Conservation (phyloP, 192 early-diverging fungal genomes). For the Podila epicladia region DNA sequence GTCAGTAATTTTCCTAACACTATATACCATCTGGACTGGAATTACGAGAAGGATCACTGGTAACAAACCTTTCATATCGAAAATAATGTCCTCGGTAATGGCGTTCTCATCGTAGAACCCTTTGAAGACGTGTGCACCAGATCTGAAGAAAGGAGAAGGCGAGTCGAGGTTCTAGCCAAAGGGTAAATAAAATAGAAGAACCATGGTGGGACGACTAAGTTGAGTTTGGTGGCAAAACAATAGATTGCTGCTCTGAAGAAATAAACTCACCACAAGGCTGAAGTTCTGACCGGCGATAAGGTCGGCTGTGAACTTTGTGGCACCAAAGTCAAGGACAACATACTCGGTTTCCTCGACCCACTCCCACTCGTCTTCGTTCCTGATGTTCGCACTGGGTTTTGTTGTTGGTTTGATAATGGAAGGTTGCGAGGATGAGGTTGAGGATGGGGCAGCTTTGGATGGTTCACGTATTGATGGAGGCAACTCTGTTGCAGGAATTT, state of each 20-base stretch:
- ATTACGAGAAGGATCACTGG: not conserved
- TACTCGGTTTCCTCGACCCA: slow-evolving; percentile 51
- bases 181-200: not conserved
- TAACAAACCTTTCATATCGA: slow-evolving; percentile 39
- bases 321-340: slow-evolving; percentile 41
- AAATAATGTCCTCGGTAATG: slow-evolving; percentile 37
- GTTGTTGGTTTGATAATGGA: not conserved
- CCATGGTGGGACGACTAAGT: not conserved
- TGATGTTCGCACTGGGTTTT: not conserved
- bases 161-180: slow-evolving; percentile 25
- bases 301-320: slow-evolving; percentile 5
- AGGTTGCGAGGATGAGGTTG: not conserved
- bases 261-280: slow-evolving; percentile 22
- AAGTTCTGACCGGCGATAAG: slow-evolving; percentile 23
- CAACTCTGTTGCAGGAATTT: no score
- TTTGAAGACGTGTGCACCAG: slow-evolving; percentile 16
- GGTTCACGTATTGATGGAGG: not conserved
- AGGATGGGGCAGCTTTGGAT: not conserved
- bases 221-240: not conserved
- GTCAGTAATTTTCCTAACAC: no score
- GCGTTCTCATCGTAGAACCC: slow-evolving; percentile 42
- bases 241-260: not conserved
- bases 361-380: slow-evolving; percentile 31
- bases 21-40: not conserved
- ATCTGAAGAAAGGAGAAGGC: slow-evolving; percentile 26